These are phyloP conservation scores for Podospora appendiculata DNA, from an alignment of 495 filamentous ascomycete species.

Conservation along the genomic window DNA sequence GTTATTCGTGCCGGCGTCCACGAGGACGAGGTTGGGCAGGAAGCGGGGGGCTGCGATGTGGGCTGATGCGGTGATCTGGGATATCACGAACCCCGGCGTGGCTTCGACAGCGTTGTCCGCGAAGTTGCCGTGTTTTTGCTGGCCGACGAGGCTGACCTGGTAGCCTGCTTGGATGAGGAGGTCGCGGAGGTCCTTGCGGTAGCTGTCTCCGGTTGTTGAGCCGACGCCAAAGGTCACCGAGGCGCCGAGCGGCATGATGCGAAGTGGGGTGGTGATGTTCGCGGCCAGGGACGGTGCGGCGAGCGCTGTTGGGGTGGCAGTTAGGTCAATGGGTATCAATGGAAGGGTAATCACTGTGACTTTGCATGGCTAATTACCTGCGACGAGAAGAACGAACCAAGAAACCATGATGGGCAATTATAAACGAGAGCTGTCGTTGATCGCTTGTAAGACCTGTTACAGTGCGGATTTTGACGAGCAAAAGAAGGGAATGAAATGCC, in stretches of 20 bases:
- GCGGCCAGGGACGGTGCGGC: background rate
- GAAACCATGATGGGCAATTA: no score
- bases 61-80: slow-evolving; percentile 26
- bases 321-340: background rate
- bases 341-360: background rate
- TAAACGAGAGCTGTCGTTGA: no score
- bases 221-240: slow-evolving; percentile 50
- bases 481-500: no score
- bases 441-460: no score
- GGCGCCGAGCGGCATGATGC: slow-evolving; percentile 49
- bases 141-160: slow-evolving; percentile 31
- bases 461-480: no score
- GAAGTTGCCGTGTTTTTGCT: slow-evolving; percentile 27
- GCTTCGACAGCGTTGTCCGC: slow-evolving; percentile 31
- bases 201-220: slow-evolving; percentile 46
- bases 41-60: slow-evolving; percentile 18
- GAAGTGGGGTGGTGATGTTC: slow-evolving; percentile 17
- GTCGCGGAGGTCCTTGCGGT: slow-evolving; percentile 38
- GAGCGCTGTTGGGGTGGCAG: background rate
- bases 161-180: slow-evolving; percentile 25
- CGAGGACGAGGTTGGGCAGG: slow-evolving; percentile 30
- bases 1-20: slow-evolving; percentile 36
- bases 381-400: background rate
- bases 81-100: slow-evolving; percentile 27
- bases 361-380: background rate